These are phyloP conservation scores for Kwoniella mangroviensis DNA, from an alignment of 768 basidiomycete genomes.

Conservation along the genomic window DNA sequence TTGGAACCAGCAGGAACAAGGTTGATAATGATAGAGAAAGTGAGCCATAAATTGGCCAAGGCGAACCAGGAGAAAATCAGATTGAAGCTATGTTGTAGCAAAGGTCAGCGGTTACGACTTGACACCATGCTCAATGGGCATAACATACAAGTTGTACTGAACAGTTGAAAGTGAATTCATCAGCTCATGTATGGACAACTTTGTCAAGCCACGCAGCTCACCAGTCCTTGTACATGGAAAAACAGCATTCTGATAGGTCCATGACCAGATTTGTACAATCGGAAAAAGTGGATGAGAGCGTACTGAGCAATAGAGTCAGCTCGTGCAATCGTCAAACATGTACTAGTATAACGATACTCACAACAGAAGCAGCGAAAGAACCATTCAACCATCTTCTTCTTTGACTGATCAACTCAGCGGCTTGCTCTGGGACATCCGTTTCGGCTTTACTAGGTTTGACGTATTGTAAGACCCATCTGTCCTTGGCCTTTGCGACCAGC, in stretches of 20 bases:
- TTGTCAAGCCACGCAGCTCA: slow-evolving; percentile 58
- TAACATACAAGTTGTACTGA: slow-evolving; percentile 57
- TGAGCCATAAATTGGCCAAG: slow-evolving; percentile 61
- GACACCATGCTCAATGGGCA: slow-evolving; percentile 20
- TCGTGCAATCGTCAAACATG: neutral
- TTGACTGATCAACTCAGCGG: slow-evolving; percentile 55
- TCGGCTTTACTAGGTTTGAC: slow-evolving; percentile 54
- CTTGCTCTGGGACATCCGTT: slow-evolving; percentile 55
- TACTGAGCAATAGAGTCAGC: slow-evolving; percentile 13
- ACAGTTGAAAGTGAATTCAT: neutral
- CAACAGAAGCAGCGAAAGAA: slow-evolving; percentile 49
- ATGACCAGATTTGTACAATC: slow-evolving; percentile 55
- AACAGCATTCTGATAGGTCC: slow-evolving; percentile 77
- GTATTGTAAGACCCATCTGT: slow-evolving; percentile 55
- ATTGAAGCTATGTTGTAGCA: slow-evolving; percentile 32
- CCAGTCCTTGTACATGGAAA: slow-evolving; percentile 89
- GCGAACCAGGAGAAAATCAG: slow-evolving; percentile 55
- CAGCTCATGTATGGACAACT: neutral
- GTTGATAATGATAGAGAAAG: slow-evolving; percentile 73
- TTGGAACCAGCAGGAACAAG: slow-evolving; percentile 63
- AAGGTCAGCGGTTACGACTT: neutral
- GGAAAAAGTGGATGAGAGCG: slow-evolving; percentile 49
- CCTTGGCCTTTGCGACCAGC: slow-evolving; percentile 49
- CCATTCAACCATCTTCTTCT: slow-evolving; percentile 58
- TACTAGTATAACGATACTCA: slow-evolving; percentile 3